Percentiles rank a stretch among this genome's conserved stretches.
Evolutionary conservation across 495 filamentous ascomycete species (phyloP).

Genomic region (Coniosporium apollinis): DNA sequence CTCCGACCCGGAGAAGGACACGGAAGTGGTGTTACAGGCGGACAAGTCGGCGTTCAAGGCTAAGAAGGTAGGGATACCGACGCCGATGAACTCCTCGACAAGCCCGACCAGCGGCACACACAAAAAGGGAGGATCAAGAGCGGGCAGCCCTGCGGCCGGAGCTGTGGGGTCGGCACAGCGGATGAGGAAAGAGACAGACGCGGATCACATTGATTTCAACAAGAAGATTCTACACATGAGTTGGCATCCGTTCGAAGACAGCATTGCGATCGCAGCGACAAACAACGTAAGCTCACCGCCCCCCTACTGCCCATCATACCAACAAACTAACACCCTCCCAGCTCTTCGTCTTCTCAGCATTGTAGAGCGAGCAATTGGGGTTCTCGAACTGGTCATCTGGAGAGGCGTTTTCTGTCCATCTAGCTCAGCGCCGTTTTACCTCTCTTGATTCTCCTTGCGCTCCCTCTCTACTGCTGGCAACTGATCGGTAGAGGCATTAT

Average conservation of each 20-base stretch:
- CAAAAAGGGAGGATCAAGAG: conserved; percentile 64
- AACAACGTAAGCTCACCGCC: conserved; percentile 67
- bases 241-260: conserved; percentile 99
- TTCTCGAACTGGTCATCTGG: background rate
- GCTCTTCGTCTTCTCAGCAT: conserved; percentile 98
- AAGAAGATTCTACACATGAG: conserved; percentile 99
- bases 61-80: conserved; percentile 96
- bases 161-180: conserved; percentile 56
- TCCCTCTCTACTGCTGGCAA: no score
- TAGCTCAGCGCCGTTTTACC: no score
- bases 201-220: conserved; percentile 99
- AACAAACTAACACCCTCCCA: conserved; percentile 21
- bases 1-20: conserved; percentile 85
- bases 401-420: background rate
- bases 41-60: conserved; percentile 99
- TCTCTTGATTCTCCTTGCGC: no score
- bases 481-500: no score
- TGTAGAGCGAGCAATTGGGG: conserved; percentile 48
- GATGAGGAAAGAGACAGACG: conserved; percentile 98
- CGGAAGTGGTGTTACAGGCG: conserved; percentile 91
- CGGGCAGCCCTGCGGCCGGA: conserved; percentile 69
- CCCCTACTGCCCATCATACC: conserved; percentile 12
- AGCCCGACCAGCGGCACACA: conserved; percentile 50
- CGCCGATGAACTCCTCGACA: conserved; percentile 73
- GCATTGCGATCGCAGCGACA: conserved; percentile 96